Conservation (phyloP, 306 rosid species). For the Mimosa bimucronata region DNA sequence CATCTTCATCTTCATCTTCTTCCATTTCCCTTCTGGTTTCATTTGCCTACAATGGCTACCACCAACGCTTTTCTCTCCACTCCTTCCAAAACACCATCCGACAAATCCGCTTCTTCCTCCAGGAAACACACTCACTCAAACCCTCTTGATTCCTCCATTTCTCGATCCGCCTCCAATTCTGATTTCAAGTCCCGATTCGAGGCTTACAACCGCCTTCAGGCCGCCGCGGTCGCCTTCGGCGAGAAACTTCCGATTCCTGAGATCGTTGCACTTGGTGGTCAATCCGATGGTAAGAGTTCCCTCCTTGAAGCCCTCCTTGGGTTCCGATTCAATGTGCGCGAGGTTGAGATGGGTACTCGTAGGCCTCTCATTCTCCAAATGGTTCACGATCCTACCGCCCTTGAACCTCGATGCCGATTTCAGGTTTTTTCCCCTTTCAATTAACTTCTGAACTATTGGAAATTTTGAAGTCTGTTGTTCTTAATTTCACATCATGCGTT, state of each 20-base stretch:
- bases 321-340: conserved; percentile 92
- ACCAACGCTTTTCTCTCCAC: conserved; percentile 41
- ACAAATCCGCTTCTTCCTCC: conserved; percentile 46
- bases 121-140: conserved; percentile 35
- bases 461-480: background rate
- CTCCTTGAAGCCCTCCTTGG: conserved; percentile 90
- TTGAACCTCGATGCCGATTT: conserved; percentile 85
- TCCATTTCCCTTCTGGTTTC: background rate
- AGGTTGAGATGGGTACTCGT: conserved; percentile 98
- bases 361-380: conserved; percentile 91
- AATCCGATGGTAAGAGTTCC: conserved; percentile 92
- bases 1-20: background rate
- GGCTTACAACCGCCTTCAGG: conserved; percentile 93
- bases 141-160: conserved; percentile 37
- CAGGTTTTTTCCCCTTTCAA: conserved; percentile 51
- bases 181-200: conserved; percentile 72
- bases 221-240: conserved; percentile 89
- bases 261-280: conserved; percentile 89
- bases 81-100: conserved; percentile 63
- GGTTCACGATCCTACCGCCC: conserved; percentile 90
- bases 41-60: conserved; percentile 52
- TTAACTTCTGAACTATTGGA: background rate
- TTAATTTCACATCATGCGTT: too few relatives aligned
- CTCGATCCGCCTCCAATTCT: conserved; percentile 23
- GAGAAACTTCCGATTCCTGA: conserved; percentile 94